These are phyloP conservation scores for Rhizopogon rudus DNA, from an alignment of 768 basidiomycete species.

Conservation along the genomic window DNA sequence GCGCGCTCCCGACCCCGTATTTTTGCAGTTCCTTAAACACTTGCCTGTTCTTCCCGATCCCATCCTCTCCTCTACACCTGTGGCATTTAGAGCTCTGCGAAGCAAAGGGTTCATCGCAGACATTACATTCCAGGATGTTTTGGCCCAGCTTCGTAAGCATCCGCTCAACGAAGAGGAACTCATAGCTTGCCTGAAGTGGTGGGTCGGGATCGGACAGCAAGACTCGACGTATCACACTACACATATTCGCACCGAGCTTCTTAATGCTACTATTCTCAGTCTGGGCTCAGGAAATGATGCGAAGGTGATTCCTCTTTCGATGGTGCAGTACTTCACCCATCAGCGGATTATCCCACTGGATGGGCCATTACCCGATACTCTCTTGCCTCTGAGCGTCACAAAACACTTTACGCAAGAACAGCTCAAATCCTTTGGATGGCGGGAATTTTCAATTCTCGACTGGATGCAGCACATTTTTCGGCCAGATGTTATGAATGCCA, in stretches of 20 bases:
- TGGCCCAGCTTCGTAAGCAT: constrained; percentile 66
- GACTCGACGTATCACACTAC: constrained; percentile 31
- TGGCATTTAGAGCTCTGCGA: constrained; percentile 59
- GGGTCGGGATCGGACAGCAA: constrained; percentile 45
- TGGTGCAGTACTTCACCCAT: constrained; percentile 70
- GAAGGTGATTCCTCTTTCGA: constrained; percentile 62
- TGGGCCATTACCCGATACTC: constrained; percentile 70
- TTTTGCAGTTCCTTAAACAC: constrained; percentile 71
- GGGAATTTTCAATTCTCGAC: constrained; percentile 66
- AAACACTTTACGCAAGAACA: constrained; percentile 49
- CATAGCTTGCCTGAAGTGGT: constrained; percentile 85
- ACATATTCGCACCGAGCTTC: constrained; percentile 52
- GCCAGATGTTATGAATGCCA: constrained; percentile 33
- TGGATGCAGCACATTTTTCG: constrained; percentile 71
- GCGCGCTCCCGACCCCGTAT: constrained; percentile 66
- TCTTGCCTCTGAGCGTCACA: constrained; percentile 67
- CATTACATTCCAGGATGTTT: constrained; percentile 79
- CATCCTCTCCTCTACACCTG: constrained; percentile 48
- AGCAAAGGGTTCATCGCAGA: constrained; percentile 60
- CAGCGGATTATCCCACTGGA: constrained; percentile 65
- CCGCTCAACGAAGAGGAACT: constrained; percentile 72
- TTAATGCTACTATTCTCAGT: constrained; percentile 65
- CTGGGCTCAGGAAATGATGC: constrained; percentile 37
- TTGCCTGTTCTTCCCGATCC: constrained; percentile 70
- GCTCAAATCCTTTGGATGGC: constrained; percentile 69